These are phyloP conservation scores for Filobasidium floriforme DNA, from an alignment of 768 basidiomycete genomes.

Conservation along the genomic window DNA sequence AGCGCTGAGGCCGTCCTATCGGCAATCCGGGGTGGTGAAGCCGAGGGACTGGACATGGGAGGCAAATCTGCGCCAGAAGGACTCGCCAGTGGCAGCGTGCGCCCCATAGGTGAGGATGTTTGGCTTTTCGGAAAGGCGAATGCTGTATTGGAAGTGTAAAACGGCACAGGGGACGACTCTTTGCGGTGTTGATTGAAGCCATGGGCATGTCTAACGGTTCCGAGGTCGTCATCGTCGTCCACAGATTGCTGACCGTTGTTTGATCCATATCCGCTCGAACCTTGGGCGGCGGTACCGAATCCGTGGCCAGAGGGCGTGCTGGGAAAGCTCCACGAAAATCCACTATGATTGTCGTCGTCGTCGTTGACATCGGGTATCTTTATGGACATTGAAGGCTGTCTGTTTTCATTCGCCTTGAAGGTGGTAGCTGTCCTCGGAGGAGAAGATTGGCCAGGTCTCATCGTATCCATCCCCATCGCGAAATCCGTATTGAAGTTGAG, in stretches of 20 bases:
- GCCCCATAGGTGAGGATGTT: slow-evolving; percentile 9
- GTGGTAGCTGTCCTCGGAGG: background rate
- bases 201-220: slow-evolving; percentile 6
- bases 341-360: background rate
- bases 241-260: too few species aligned
- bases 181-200: background rate
- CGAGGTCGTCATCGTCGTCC: background rate
- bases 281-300: background rate
- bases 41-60: slow-evolving; percentile 8
- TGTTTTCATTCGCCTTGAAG: background rate
- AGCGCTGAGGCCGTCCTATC: slow-evolving; percentile 21
- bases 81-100: background rate
- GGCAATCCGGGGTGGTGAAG: slow-evolving; percentile 26
- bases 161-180: slow-evolving; percentile 11
- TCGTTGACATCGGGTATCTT: slow-evolving; percentile 10
- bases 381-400: slow-evolving; percentile 1
- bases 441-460: background rate
- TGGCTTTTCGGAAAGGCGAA: slow-evolving; percentile 17
- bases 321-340: background rate
- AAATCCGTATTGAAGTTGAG: slow-evolving; percentile 10
- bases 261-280: too few species aligned
- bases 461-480: slow-evolving; percentile 6
- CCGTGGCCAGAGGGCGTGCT: background rate
- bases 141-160: slow-evolving; percentile 11
- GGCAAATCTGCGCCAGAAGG: slow-evolving; percentile 2